These are phyloP conservation scores for Mortierella alpina DNA, from an alignment of 192 early-diverging fungal species.

Conservation along the genomic window DNA sequence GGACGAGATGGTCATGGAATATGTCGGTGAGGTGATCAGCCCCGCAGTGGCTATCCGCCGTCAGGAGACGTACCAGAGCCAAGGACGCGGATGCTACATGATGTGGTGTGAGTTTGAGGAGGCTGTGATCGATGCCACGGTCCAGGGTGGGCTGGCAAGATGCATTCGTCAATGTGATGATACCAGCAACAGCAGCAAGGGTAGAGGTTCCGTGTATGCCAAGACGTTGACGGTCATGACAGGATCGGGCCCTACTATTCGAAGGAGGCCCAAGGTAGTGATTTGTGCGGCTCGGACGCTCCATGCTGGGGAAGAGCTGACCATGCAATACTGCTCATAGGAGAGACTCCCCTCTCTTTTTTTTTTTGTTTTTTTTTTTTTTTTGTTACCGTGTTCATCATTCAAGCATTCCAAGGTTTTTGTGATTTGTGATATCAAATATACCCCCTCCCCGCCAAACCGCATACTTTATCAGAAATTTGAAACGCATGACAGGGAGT, in stretches of 20 bases:
- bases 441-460: too few species aligned
- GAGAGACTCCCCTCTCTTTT: not conserved
- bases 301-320: not conserved
- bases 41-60: constrained; percentile 11
- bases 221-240: not conserved
- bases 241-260: not conserved
- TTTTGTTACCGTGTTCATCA: not conserved
- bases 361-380: not conserved
- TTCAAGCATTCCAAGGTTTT: not conserved
- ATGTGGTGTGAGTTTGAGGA: constrained; percentile 20
- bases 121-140: constrained; percentile 31
- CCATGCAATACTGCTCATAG: constrained; percentile 4
- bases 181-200: not conserved
- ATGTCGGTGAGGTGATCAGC: constrained; percentile 25
- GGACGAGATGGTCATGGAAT: constrained; percentile 42
- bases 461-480: too few species aligned
- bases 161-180: constrained; percentile 5
- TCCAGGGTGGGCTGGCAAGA: constrained; percentile 20
- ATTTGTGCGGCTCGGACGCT: constrained; percentile 11
- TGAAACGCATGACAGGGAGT: too few species aligned
- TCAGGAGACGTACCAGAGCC: constrained; percentile 13
- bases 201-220: constrained; percentile 3
- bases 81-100: constrained; percentile 30
- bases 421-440: not conserved
- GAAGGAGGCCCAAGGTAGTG: constrained; percentile 2